Percentiles rank a stretch among this genome's conserved stretches.
phyloP scores from a whole-genome alignment of 352 stramenopile species.

The Globisporangium spinosum region DNA sequence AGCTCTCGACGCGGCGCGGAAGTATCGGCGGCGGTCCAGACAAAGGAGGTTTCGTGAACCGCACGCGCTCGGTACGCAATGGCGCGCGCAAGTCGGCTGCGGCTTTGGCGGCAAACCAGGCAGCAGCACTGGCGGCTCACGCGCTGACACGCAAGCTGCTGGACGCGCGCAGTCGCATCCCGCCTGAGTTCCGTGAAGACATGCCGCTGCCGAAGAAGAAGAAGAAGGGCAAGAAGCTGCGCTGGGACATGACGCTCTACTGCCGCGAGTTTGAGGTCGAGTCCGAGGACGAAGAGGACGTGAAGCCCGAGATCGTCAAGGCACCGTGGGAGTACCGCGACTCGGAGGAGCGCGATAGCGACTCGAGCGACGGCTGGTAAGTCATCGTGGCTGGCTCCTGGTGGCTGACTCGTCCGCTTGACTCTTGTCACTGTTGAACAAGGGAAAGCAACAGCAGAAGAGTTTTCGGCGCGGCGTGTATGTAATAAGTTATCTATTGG shows the following conservation, averaged over 20 bases:
- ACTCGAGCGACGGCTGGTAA: conserved; percentile 39
- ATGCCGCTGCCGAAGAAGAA: conserved; percentile 27
- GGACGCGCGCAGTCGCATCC: conserved; percentile 49
- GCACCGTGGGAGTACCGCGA: conserved; percentile 21
- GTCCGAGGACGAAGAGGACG: conserved; percentile 47
- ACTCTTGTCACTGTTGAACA: too few species aligned
- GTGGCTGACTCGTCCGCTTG: background rate
- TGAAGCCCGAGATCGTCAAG: conserved; percentile 18
- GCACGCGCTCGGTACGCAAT: conserved; percentile 41
- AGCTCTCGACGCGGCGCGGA: conserved; percentile 34
- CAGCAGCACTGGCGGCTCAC: conserved; percentile 19
- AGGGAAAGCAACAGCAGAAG: background rate
- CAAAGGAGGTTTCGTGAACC: conserved; percentile 35
- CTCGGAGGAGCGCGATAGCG: conserved; percentile 20
- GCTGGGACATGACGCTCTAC: conserved; percentile 41
- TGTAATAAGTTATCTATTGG: conserved; percentile 6
- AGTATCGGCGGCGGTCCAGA: conserved; percentile 11
- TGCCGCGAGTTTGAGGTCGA: conserved; percentile 58
- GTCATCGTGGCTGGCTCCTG: background rate
- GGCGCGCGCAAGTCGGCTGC: conserved; percentile 33
- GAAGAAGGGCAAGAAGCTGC: conserved; percentile 41
- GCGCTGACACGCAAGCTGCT: conserved; percentile 44
- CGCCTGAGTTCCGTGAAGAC: conserved; percentile 53
- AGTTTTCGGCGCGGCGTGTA: background rate
- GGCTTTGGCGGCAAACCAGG: conserved; percentile 22